These are phyloP conservation scores for Salvia splendens DNA, from an alignment of 257 asterid genomes.

Conservation along the genomic window DNA sequence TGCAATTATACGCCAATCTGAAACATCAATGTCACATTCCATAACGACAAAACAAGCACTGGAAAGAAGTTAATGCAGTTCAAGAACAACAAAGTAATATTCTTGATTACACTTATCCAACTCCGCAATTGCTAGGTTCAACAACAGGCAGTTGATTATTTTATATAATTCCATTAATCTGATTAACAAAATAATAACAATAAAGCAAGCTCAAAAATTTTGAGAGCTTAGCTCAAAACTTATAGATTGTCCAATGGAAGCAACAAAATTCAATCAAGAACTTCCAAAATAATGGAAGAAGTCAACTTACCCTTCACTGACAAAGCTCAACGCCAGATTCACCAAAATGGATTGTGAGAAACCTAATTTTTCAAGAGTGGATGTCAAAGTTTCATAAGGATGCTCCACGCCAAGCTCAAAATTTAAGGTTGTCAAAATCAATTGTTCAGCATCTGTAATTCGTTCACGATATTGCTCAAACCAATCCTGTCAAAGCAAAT, in stretches of 20 bases:
- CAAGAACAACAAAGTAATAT: slow-evolving; percentile 21
- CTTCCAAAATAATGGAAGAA: slow-evolving; percentile 18
- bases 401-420: slow-evolving; percentile 95
- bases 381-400: slow-evolving; percentile 81
- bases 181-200: slow-evolving; percentile 10
- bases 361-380: slow-evolving; percentile 87
- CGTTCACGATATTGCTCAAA: slow-evolving; percentile 92
- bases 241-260: slow-evolving; percentile 17
- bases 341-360: slow-evolving; percentile 72
- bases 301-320: slow-evolving; percentile 92
- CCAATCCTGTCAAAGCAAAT: slow-evolving; percentile 73
- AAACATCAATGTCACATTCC: slow-evolving; percentile 79
- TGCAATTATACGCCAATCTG: slow-evolving; percentile 99
- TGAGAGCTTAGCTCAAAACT: slow-evolving; percentile 16
- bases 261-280: slow-evolving; percentile 19
- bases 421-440: slow-evolving; percentile 85
- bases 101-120: slow-evolving; percentile 26
- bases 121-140: slow-evolving; percentile 26
- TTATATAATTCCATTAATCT: slow-evolving; percentile 23
- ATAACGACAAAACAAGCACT: slow-evolving; percentile 43
- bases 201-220: slow-evolving; percentile 16
- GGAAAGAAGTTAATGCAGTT: slow-evolving; percentile 32
- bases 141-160: slow-evolving; percentile 24
- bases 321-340: slow-evolving; percentile 79
- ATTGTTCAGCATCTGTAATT: slow-evolving; percentile 81